These are phyloP conservation scores for Colletotrichum tropicicola DNA, from an alignment of 2,329 filamentous ascomycete genomes.

Conservation along the genomic window DNA sequence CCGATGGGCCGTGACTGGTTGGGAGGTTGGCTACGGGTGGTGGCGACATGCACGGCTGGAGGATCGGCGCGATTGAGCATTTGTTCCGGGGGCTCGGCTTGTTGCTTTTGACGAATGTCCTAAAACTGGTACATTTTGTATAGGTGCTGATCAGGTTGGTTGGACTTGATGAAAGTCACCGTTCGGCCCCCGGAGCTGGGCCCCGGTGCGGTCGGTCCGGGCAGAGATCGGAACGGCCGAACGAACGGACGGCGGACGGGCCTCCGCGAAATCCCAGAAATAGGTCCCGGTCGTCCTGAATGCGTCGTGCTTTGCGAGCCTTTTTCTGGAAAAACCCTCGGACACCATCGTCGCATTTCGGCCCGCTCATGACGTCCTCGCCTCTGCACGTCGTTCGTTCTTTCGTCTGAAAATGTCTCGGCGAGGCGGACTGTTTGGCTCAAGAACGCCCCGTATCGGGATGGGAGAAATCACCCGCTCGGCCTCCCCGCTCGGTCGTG, in stretches of 20 bases:
- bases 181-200: too few species aligned
- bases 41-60: not conserved
- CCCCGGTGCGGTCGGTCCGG: too few species aligned
- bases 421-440: conserved; percentile 10
- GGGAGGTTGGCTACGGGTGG: not conserved
- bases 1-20: not conserved
- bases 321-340: not conserved
- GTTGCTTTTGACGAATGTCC: not conserved
- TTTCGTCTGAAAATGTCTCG: conserved; percentile 5
- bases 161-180: too few species aligned
- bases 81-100: not conserved
- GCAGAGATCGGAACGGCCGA: not conserved
- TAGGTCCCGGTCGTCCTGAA: not conserved
- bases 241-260: not conserved
- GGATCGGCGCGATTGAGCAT: not conserved
- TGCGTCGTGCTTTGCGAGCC: conserved; percentile 7
- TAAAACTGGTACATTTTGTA: too few species aligned
- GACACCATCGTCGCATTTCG: conserved; percentile 1
- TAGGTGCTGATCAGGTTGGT: too few species aligned
- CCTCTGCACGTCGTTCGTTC: not conserved
- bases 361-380: not conserved
- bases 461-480: not conserved
- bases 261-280: not conserved
- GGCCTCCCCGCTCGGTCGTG: not conserved
- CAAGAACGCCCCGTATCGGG: not conserved